A percentile compares a stretch with the other conserved stretches of the same genome.
Conservation (phyloP, 495 filamentous ascomycete species). For the Penicillium cosmopolitanum region DNA sequence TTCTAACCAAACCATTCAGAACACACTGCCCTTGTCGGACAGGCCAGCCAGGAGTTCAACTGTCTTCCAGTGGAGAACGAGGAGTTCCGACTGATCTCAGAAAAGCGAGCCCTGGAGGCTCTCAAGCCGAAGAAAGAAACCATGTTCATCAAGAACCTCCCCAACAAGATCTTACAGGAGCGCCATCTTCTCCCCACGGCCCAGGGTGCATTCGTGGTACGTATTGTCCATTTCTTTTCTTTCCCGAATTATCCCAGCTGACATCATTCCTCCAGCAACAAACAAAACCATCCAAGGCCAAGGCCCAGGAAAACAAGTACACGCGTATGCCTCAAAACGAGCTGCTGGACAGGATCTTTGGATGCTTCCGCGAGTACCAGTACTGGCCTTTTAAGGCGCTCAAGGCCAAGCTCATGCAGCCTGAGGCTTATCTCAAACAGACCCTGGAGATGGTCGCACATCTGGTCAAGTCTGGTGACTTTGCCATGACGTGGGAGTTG, state of each 20-base stretch:
- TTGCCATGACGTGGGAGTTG: constrained; percentile 81
- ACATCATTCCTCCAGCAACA: constrained; percentile 29
- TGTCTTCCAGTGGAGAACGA: constrained; percentile 75
- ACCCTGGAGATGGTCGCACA: constrained; percentile 80
- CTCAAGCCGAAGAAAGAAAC: constrained; percentile 63
- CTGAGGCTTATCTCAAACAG: constrained; percentile 88
- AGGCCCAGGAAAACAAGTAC: constrained; percentile 73
- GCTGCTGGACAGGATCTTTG: constrained; percentile 80
- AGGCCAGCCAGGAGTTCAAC: constrained; percentile 74
- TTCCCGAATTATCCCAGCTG: constrained; percentile 3
- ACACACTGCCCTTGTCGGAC: constrained; percentile 76
- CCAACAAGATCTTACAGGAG: constrained; percentile 41
- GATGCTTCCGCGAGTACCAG: constrained; percentile 76
- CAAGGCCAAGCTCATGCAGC: constrained; percentile 72
- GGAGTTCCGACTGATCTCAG: constrained; percentile 67
- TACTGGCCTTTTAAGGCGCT: constrained; percentile 91
- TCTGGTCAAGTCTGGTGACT: constrained; percentile 76
- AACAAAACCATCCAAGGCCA: constrained; percentile 42
- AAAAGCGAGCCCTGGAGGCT: constrained; percentile 60
- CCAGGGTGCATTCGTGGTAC: constrained; percentile 47
- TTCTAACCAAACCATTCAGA: constrained; percentile 53
- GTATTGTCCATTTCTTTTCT: constrained; percentile 16
- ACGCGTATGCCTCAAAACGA: constrained; percentile 85
- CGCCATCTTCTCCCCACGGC: constrained; percentile 42
- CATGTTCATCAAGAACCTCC: constrained; percentile 45